phyloP scores from a whole-genome alignment of 1,139 yeast species.

The Diutina sp. region DNA sequence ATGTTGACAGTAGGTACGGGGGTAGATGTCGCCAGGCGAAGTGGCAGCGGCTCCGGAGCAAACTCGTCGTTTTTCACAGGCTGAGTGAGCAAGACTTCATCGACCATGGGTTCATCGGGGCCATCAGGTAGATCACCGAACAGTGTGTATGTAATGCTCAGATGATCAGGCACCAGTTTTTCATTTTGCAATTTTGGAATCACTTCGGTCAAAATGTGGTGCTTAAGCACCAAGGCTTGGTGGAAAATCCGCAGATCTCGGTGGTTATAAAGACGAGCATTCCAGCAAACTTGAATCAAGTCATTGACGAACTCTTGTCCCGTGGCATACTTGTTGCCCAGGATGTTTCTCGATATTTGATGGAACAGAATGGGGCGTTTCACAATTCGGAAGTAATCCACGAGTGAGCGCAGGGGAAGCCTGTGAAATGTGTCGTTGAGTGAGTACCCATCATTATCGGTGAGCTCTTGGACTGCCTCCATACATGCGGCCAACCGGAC shows the following conservation, averaged over 20 bases:
- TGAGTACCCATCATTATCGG: conserved; percentile 28
- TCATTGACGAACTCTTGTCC: conserved; percentile 66
- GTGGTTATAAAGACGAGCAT: conserved; percentile 74
- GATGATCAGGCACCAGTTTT: conserved; percentile 24
- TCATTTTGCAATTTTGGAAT: conserved; percentile 42
- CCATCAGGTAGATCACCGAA: conserved; percentile 36
- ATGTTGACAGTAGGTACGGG: conserved; percentile 2
- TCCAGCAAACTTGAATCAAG: conserved; percentile 77
- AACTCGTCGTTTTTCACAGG: conserved; percentile 3
- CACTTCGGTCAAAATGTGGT: conserved; percentile 38
- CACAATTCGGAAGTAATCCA: conserved; percentile 33
- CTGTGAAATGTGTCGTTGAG: conserved; percentile 38
- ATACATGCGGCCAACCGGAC: conserved; percentile 24
- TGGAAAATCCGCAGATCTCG: conserved; percentile 54
- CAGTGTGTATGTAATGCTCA: conserved; percentile 47
- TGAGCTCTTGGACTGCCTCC: conserved; percentile 30
- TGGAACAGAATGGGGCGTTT: conserved; percentile 31
- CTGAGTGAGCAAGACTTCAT: conserved; percentile 10
- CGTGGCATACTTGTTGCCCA: conserved; percentile 37
- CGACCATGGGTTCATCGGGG: conserved; percentile 31
- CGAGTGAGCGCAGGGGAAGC: conserved; percentile 38
- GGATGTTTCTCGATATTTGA: conserved; percentile 28
- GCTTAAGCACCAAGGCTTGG: conserved; percentile 62
- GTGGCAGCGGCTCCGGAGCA: background rate
- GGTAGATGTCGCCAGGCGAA: conserved; percentile 8